These are phyloP conservation scores for Penicillium sp. DNA, from an alignment of 2,329 filamentous ascomycete genomes.

Conservation along the genomic window DNA sequence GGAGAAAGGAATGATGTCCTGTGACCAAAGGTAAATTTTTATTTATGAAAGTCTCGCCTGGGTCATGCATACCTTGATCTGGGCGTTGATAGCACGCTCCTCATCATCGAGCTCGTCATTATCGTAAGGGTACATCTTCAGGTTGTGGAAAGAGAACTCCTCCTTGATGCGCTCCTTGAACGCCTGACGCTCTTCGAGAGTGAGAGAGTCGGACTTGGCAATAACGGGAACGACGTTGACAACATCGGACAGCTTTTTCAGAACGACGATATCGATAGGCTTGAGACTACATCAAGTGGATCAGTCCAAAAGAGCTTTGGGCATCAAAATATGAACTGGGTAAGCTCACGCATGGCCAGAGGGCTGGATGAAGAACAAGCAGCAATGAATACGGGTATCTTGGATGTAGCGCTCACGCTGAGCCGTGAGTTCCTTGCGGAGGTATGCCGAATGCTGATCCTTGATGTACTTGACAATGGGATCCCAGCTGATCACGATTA, in stretches of 20 bases:
- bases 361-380: constrained; percentile 98
- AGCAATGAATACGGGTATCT: constrained; percentile 99
- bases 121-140: constrained; percentile 99
- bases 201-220: constrained; percentile 95
- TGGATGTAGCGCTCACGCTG: constrained; percentile 99
- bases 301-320: neutral
- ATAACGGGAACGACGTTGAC: constrained; percentile 99
- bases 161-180: constrained; percentile 99
- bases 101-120: constrained; percentile 98
- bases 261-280: constrained; percentile 97
- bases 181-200: constrained; percentile 86
- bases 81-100: constrained; percentile 86
- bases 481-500: constrained; percentile 68
- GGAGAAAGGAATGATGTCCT: constrained; percentile 94
- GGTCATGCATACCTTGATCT: constrained; percentile 75
- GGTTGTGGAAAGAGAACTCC: constrained; percentile 99
- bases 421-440: constrained; percentile 98
- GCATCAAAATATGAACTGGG: neutral
- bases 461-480: constrained; percentile 99
- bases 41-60: constrained; percentile 35
- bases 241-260: constrained; percentile 99
- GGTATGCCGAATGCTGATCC: constrained; percentile 98
- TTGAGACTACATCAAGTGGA: constrained; percentile 60
- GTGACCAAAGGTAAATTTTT: constrained; percentile 19
- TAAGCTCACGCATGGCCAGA: constrained; percentile 76